Conservation (phyloP, 352 stramenopile species). For the Pythium vanterpoolii region DNA sequence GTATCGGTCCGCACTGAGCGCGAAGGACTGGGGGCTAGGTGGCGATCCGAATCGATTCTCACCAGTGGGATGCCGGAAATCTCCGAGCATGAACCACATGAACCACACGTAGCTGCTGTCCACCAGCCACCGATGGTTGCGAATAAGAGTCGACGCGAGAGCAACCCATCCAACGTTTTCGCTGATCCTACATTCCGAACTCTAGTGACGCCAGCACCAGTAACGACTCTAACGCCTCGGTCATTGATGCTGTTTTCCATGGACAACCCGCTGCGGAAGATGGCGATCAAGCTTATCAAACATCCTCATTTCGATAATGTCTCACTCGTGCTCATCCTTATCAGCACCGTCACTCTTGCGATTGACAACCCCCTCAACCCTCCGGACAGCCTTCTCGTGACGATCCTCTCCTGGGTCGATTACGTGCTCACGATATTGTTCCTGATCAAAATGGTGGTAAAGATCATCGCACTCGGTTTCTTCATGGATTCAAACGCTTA, state of each 20-base stretch:
- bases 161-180: constrained; percentile 18
- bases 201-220: not conserved
- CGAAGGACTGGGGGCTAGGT: constrained; percentile 1
- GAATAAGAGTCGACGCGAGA: constrained; percentile 10
- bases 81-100: constrained; percentile 5
- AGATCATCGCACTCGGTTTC: constrained; percentile 84
- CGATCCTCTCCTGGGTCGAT: constrained; percentile 59
- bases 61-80: not conserved
- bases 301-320: constrained; percentile 75
- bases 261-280: constrained; percentile 29
- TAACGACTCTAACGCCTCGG: constrained; percentile 22
- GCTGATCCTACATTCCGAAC: constrained; percentile 9
- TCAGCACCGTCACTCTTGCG: constrained; percentile 68
- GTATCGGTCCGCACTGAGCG: constrained; percentile 11
- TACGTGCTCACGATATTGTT: constrained; percentile 79
- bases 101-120: not conserved
- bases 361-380: constrained; percentile 72
- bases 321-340: constrained; percentile 64
- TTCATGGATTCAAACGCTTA: constrained; percentile 61
- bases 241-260: constrained; percentile 46
- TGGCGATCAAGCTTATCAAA: constrained; percentile 34
- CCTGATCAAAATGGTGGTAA: constrained; percentile 80
- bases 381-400: constrained; percentile 39
- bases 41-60: constrained; percentile 9
- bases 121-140: not conserved